Percentiles rank a stretch among this genome's conserved stretches.
These are phyloP conservation scores for Candolleomyces aberdarensis DNA, from an alignment of 768 basidiomycete species.

Conservation along the genomic window DNA sequence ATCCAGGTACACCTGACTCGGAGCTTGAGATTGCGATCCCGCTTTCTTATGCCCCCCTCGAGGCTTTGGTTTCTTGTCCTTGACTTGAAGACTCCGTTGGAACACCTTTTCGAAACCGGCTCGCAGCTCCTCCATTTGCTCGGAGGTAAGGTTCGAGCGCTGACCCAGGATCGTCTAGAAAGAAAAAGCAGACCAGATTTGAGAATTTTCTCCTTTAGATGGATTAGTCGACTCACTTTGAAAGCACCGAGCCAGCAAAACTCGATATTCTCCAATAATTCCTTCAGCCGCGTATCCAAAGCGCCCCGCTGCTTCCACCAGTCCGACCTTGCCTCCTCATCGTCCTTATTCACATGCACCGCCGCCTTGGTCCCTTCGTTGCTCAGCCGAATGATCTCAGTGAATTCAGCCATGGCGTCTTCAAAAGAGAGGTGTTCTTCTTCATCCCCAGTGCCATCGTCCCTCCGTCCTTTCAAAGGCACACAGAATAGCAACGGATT, in stretches of 20 bases:
- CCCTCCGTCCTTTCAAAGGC: slow-evolving; percentile 82
- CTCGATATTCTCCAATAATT: slow-evolving; percentile 81
- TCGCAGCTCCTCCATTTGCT: slow-evolving; percentile 56
- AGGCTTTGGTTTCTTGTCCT: slow-evolving; percentile 57
- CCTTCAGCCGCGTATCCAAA: slow-evolving; percentile 74
- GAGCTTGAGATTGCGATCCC: slow-evolving; percentile 14
- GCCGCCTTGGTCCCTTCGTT: slow-evolving; percentile 76
- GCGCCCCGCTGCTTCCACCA: slow-evolving; percentile 87
- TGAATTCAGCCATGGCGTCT: slow-evolving; percentile 68
- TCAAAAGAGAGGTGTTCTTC: slow-evolving; percentile 73
- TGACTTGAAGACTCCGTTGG: slow-evolving; percentile 53
- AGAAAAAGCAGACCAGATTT: slow-evolving; percentile 1
- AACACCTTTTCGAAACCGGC: slow-evolving; percentile 73
- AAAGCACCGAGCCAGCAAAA: slow-evolving; percentile 97
- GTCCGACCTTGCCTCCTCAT: slow-evolving; percentile 56
- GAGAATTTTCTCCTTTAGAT: not conserved
- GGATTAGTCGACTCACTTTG: slow-evolving; percentile 57
- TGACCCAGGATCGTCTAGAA: slow-evolving; percentile 61
- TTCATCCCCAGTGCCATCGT: slow-evolving; percentile 62
- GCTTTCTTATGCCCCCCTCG: slow-evolving; percentile 27
- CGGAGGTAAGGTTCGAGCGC: slow-evolving; percentile 37
- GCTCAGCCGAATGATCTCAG: slow-evolving; percentile 76
- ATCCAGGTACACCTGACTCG: slow-evolving; percentile 55
- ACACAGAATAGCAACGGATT: slow-evolving; percentile 82
- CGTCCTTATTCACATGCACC: slow-evolving; percentile 63